These are phyloP conservation scores for Leishmania gerbilli DNA, from an alignment of 208 protist species.

Conservation along the genomic window DNA sequence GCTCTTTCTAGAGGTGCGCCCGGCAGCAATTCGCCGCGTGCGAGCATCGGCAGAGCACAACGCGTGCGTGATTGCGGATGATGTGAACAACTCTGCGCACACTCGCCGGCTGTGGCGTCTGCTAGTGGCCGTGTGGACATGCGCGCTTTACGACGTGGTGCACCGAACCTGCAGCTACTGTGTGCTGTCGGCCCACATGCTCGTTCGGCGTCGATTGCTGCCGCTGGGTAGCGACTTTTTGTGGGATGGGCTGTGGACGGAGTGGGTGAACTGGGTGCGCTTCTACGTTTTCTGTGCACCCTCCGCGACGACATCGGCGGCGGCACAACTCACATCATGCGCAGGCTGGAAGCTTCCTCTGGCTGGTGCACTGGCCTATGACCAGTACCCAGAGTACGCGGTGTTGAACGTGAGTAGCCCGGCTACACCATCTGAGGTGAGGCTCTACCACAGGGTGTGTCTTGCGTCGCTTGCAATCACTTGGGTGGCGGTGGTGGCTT, in stretches of 20 bases:
- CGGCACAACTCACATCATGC: neutral
- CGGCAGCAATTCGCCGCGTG: slow-evolving; percentile 14
- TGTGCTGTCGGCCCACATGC: slow-evolving; percentile 43
- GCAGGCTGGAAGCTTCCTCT: slow-evolving; percentile 24
- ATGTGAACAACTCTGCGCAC: neutral
- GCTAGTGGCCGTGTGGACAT: slow-evolving; percentile 35
- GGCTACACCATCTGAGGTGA: slow-evolving; percentile 12
- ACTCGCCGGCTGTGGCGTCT: slow-evolving; percentile 21
- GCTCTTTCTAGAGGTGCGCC: slow-evolving; percentile 53
- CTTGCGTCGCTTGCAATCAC: slow-evolving; percentile 21
- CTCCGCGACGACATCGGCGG: neutral
- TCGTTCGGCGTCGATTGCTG: slow-evolving; percentile 52
- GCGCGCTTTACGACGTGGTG: slow-evolving; percentile 46
- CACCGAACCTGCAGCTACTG: slow-evolving; percentile 47
- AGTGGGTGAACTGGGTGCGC: slow-evolving; percentile 53
- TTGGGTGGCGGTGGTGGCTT: slow-evolving; percentile 4
- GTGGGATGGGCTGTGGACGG: slow-evolving; percentile 31
- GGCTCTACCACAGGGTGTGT: slow-evolving; percentile 10
- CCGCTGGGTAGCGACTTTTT: slow-evolving; percentile 34
- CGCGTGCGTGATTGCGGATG: neutral
- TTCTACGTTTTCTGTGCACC: slow-evolving; percentile 32
- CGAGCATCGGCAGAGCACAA: neutral
- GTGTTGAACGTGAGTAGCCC: slow-evolving; percentile 6
- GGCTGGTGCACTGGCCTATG: slow-evolving; percentile 13
- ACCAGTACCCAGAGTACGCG: slow-evolving; percentile 27